phyloP scores from a whole-genome alignment of 1,139 yeast genomes.

The Magnusiomyces sp. region DNA sequence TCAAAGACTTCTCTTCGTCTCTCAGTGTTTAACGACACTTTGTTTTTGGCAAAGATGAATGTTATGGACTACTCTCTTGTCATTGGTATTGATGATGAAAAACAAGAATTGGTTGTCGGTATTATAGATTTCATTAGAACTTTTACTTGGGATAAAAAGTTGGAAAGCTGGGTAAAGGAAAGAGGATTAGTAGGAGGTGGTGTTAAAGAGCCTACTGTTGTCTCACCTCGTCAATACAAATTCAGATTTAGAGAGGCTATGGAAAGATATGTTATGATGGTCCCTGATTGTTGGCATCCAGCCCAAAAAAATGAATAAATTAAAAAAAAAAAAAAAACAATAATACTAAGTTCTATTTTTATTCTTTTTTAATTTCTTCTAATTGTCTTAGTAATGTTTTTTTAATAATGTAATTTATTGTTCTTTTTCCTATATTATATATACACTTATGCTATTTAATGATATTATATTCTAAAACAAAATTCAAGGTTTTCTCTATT shows the following conservation, averaged over 20 bases:
- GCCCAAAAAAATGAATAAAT: constrained; percentile 1
- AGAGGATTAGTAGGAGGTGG: constrained; percentile 77
- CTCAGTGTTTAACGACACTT: constrained; percentile 88
- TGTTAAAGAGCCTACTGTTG: constrained; percentile 92
- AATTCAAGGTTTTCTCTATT: background rate
- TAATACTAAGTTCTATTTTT: background rate
- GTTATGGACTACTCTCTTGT: constrained; percentile 98
- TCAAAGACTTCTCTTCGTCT: constrained; percentile 80
- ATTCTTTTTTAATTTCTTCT: background rate
- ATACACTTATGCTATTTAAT: background rate
- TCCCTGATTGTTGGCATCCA: constrained; percentile 50
- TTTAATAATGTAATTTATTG: background rate
- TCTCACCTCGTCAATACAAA: constrained; percentile 92
- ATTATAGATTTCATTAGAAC: constrained; percentile 93
- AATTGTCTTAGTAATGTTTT: background rate
- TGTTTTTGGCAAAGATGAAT: constrained; percentile 92
- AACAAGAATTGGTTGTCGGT: constrained; percentile 73
- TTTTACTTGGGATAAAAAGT: constrained; percentile 97
- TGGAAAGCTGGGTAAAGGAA: constrained; percentile 98
- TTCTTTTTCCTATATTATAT: no score
- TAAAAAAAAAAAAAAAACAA: background rate
- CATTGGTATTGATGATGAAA: constrained; percentile 75
- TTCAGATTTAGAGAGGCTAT: constrained; percentile 93
- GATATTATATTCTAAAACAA: background rate
- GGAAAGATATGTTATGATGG: constrained; percentile 91